A percentile compares a stretch with the other conserved stretches of the same genome.
Conservation (phyloP, 2,329 filamentous ascomycete species). For the Aureobasidium sp. region DNA sequence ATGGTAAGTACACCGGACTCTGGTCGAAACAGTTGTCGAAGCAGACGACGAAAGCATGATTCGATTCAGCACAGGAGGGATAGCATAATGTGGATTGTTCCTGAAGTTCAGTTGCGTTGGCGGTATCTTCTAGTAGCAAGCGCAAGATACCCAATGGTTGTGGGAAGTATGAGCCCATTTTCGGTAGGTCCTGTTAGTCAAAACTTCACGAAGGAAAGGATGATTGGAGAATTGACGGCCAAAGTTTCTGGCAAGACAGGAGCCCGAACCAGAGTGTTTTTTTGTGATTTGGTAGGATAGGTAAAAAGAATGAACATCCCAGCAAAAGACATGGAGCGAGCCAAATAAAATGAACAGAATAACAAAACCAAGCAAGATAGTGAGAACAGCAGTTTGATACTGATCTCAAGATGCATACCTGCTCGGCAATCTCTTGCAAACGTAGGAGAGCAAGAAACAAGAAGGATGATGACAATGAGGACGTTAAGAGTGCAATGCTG, state of each 20-base stretch:
- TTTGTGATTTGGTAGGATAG: constrained; percentile 9
- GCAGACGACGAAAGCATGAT: constrained; percentile 62
- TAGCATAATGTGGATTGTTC: not conserved
- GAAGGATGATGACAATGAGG: not conserved
- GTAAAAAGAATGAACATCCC: constrained; percentile 11
- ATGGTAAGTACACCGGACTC: constrained; percentile 28
- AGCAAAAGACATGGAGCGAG: not conserved
- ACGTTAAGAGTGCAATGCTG: not conserved
- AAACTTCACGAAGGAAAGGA: not conserved
- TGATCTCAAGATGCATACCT: not conserved
- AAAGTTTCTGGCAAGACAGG: not conserved
- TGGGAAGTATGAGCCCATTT: not conserved
- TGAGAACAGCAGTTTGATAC: not conserved
- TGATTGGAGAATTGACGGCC: not conserved
- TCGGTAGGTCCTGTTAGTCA: not conserved
- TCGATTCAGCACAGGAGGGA: not conserved
- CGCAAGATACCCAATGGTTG: not conserved
- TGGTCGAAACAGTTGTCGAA: constrained; percentile 27
- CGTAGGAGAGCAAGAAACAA: not conserved
- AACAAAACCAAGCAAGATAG: not conserved
- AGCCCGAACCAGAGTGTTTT: not conserved
- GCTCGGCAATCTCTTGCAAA: not conserved
- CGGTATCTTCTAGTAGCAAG: not conserved
- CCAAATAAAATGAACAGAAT: not conserved
- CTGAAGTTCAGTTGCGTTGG: not conserved